Base-by-base conservation (phyloP, 2,329 filamentous ascomycete genomes). In the Ascocoryne sarcoides region DNA sequence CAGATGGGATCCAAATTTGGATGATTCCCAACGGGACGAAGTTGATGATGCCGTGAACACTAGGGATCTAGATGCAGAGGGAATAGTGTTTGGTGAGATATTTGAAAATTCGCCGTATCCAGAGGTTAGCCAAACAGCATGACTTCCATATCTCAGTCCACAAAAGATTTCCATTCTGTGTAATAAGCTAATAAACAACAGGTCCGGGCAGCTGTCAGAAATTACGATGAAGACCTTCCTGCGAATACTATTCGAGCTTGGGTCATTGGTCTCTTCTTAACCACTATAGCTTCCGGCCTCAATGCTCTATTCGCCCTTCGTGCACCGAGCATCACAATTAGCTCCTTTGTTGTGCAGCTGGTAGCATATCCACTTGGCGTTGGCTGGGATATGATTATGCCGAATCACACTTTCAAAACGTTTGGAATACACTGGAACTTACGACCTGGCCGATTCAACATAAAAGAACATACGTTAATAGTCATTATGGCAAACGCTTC, bases 401-500 rank as follows among this genome's bases (percentile, higher is more conserved):
- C 53, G 7, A 35, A 33, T 3, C 28, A 37, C 20, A 32, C 37
- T 14, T 51, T 53, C 32, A 65, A 53, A 15, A 69, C 68, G 0
- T 70, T 78, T 46, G 76, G 76, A 10, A 40, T 67, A 3, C 61
- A 53, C 16, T 78, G 70, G 67, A 69, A 65, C 21, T 60, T 82
- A n/a, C 82, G 82, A 40, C 76, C 79, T 0, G 76, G 77, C 0
- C 76, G 77, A 1, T 84, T 83, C 60, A 83, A 81, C 53, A 68
- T 79, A 56, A 84, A 84, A 58, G 79, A 84, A 54, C 79, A 83
- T 55, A 62, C 75, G 33, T 70, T 83, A 43, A 80, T 83, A 40
- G 74, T 78, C 12, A 73, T 81, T 48, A 82, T 82, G 51, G 50
- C 50, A 7, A 52, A 70, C 68, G 68, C 47, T 17, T 21, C 26